Evolutionary conservation across 495 filamentous ascomycete species (phyloP), one percentile per base, ranked within the genome.

Genomic region (Hypoxylon fragiforme): DNA sequence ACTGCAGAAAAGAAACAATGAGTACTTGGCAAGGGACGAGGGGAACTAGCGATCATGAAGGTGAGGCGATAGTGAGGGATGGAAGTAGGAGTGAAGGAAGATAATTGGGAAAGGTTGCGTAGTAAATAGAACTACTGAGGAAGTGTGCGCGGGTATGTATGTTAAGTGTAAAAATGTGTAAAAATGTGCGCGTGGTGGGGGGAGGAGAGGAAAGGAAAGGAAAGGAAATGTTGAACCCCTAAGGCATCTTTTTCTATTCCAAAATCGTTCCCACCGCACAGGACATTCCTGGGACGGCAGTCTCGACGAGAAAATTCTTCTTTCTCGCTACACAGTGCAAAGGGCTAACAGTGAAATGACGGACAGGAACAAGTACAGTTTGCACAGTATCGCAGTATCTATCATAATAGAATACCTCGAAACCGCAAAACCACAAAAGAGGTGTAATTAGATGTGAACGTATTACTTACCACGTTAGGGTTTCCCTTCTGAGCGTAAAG

Each of bases 401-500:
- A n/a, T n/a, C n/a, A n/a, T n/a, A n/a, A n/a, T n/a, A n/a, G n/a
- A n/a, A n/a, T n/a, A n/a, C n/a, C n/a, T n/a, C n/a, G n/a, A n/a
- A n/a, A n/a, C 9, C 9, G 24, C 8, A 8, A 42, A 24, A 43
- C 51, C 38, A 21, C 32, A 30, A 44, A 41, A 42, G 20, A 6
- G 34, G 13, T 46, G 43, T n/a, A 18, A 32, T 21, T 19, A 45
- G n/a, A 45, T 35, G 2, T 31, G 59, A 47, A 22, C 36, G 46
- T 32, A 52, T 44, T n/a, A 78, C 84, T 83, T 80, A 91, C 87
- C 68, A 90, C 68, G 42, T 81, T 84, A 26, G 83, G 77, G 62
- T 80, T 83, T 19, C 83, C 85, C 51, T 86, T 82, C 55, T 85
- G 82, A 44, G 88, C 85, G 41, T 85, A 83, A 14, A 95, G 74